phyloP scores from a whole-genome alignment of 1,284 basidiomycete species.

The Trichosporon sp. region DNA sequence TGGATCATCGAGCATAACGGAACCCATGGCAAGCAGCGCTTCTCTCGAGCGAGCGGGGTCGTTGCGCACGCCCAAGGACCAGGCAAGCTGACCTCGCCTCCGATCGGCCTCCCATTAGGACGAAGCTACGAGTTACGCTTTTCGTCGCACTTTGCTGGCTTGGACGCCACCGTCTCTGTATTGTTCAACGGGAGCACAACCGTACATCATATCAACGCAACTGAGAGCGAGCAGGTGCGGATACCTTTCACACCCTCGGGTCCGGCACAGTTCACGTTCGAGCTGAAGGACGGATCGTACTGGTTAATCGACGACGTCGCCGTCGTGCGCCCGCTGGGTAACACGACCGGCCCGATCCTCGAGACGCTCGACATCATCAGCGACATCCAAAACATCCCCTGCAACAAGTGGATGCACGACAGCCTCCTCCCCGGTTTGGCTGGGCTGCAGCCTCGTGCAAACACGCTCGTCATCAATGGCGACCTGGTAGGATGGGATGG shows the following conservation, averaged over 20 bases:
- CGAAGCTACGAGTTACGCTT: conserved; percentile 18
- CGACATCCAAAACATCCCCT: conserved; percentile 20
- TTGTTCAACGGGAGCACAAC: background rate
- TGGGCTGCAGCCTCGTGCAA: background rate
- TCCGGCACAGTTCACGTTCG: background rate
- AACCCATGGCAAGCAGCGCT: conserved; percentile 6
- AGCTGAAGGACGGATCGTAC: background rate
- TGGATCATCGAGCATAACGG: background rate
- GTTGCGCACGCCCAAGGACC: background rate
- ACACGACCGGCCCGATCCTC: background rate
- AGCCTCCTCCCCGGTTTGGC: conserved; percentile 13
- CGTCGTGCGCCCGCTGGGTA: conserved; percentile 11
- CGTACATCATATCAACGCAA: background rate
- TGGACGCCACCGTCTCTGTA: background rate
- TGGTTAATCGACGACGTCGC: conserved; percentile 23
- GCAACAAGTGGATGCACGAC: conserved; percentile 17
- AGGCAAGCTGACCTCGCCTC: background rate
- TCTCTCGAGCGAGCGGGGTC: conserved; percentile 4
- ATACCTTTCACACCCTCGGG: background rate
- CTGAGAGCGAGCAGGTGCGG: background rate
- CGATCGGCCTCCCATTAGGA: background rate
- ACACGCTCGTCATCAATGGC: conserved; percentile 20
- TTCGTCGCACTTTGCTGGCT: background rate
- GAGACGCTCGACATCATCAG: conserved; percentile 25
- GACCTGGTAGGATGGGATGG: conserved; percentile 10